Evolutionary conservation across 169 alveolate species (phyloP), one percentile per base, ranked within the genome.

Genomic region (Eimeria sp.): DNA sequence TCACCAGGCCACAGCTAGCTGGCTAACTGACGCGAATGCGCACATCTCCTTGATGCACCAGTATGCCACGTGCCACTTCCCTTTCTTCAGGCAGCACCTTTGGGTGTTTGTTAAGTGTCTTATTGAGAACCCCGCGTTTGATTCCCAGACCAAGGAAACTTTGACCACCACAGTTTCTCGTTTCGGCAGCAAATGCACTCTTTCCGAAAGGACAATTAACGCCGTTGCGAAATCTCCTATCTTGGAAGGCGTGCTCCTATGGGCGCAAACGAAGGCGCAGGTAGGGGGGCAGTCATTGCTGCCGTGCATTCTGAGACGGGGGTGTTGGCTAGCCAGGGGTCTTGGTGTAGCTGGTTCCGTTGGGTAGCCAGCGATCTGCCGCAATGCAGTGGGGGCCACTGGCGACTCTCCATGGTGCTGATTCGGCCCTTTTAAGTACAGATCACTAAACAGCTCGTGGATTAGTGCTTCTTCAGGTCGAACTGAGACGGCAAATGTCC

Each of bases 101-200:
- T 99, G 99, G 99, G 98, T 99, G 64, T 99, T 99, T 97, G 99
- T 99, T 76, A 99, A 99, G 97, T 98, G 99, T 80, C 98, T 98
- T 91, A 99, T 99, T 78, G 99, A 98, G 95, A 99, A 99, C 97
- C 99, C 99, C 0, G 98, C 99, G 14, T 99, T 99, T 97, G 99
- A 99, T 97, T 99, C 99, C 25, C 99, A 99, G 97, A 99, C 99
- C 9, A 99, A 98, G 97, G 98, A 97, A 95, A 97, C 98, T 46
- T 89, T 97, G 95, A 97, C 95, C 85, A 95, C 97, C 56, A 98
- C 99, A 95, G 97, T 97, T 23, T 96, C 98, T 62, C 97, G 98
- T 85, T 99, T 99, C 95, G 99, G 99, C 16, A 97, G 99, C 88
- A 97, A 98, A 66, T 99, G 98, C 97, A 98, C 96, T 60, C 97